Conservation (phyloP, 495 filamentous ascomycete genomes). For the Annulohypoxylon stygium region DNA sequence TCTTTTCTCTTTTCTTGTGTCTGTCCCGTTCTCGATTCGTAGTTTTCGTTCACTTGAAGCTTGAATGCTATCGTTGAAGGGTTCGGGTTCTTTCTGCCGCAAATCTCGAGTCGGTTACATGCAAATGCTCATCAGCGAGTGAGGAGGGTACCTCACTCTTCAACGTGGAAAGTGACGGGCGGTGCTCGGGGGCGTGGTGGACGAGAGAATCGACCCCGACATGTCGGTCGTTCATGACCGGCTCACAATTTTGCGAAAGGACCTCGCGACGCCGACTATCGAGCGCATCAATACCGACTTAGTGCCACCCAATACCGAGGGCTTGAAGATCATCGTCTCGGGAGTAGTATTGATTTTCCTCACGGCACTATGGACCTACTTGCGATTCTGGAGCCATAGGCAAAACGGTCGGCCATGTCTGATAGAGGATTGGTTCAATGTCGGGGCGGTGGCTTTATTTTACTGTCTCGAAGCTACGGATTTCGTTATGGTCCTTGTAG, state of each 20-base stretch:
- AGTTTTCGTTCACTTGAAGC: background rate
- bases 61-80: conserved; percentile 5
- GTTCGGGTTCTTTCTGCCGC: background rate
- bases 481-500: conserved; percentile 37
- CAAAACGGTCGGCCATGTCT: conserved; percentile 32
- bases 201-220: conserved; percentile 12
- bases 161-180: conserved; percentile 20
- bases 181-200: conserved; percentile 22
- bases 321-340: conserved; percentile 32
- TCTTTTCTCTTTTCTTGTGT: background rate
- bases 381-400: conserved; percentile 41
- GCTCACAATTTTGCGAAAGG: conserved; percentile 23
- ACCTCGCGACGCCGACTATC: conserved; percentile 3
- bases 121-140: conserved; percentile 16
- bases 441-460: conserved; percentile 38
- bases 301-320: conserved; percentile 35
- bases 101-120: conserved; percentile 17
- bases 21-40: conserved; percentile 7
- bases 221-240: conserved; percentile 37
- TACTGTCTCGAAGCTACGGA: conserved; percentile 34
- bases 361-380: conserved; percentile 38
- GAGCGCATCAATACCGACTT: conserved; percentile 31
- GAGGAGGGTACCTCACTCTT: conserved; percentile 25
- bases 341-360: conserved; percentile 29
- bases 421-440: conserved; percentile 37